Percentiles rank a stretch among this genome's conserved stretches.
Evolutionary conservation across 2,329 filamentous ascomycete genomes (phyloP).

Genomic region (Fusarium goolgardi): DNA sequence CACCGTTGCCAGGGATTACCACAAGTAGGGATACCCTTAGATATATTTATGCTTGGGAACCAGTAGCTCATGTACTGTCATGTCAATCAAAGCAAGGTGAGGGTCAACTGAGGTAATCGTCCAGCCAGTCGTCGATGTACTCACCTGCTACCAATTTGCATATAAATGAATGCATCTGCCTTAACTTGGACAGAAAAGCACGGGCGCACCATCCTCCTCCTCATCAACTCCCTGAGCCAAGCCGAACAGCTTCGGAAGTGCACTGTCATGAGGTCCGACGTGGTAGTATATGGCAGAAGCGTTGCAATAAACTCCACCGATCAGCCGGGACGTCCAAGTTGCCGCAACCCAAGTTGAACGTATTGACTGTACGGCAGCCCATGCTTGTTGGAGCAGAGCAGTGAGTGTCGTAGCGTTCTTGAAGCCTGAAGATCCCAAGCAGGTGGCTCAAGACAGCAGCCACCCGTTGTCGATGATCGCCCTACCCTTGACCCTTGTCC

Average conservation of each 20-base stretch:
- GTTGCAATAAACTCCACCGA: slow-evolving; percentile 33
- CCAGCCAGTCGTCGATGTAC: not conserved
- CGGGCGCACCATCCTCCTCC: not conserved
- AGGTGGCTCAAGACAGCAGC: slow-evolving; percentile 44
- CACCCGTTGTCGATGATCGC: slow-evolving; percentile 49
- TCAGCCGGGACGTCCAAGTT: slow-evolving; percentile 27
- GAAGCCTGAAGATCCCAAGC: slow-evolving; percentile 42
- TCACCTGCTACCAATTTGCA: not conserved
- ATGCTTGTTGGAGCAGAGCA: slow-evolving; percentile 17
- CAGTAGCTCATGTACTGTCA: not conserved
- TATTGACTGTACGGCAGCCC: slow-evolving; percentile 4
- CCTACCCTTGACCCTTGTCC: slow-evolving; percentile 42
- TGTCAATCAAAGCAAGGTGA: not conserved
- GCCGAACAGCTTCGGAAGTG: slow-evolving; percentile 28
- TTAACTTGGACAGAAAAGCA: not conserved
- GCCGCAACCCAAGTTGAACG: not conserved
- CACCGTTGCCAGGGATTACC: slow-evolving; percentile 22
- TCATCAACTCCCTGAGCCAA: slow-evolving; percentile 4
- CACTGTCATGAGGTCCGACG: slow-evolving; percentile 25
- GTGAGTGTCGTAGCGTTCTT: not conserved
- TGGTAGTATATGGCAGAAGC: slow-evolving; percentile 1
- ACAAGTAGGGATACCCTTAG: slow-evolving; percentile 25
- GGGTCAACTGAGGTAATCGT: not conserved
- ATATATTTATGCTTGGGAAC: slow-evolving; percentile 1
- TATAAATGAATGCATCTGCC: not conserved